Evolutionary conservation across 257 asterid genomes (phyloP).

Genomic region (Gardenia jasminoides): DNA sequence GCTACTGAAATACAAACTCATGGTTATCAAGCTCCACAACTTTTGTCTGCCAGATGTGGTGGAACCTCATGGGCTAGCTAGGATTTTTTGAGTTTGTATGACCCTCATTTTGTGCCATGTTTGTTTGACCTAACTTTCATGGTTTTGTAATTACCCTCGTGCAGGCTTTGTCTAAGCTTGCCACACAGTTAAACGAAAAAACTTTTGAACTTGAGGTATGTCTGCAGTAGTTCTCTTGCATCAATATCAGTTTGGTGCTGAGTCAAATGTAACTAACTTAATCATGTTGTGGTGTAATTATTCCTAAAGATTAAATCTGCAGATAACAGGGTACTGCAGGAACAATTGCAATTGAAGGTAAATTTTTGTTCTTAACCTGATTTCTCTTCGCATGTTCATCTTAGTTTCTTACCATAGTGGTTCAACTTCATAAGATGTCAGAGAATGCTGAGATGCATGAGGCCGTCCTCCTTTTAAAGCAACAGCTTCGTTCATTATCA

Average conservation of each 20-base stretch:
- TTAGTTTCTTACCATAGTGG: slow-evolving; percentile 17
- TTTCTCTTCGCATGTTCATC: slow-evolving; percentile 6
- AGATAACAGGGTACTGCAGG: slow-evolving; percentile 86
- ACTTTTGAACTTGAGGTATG: slow-evolving; percentile 86
- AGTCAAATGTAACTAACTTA: slow-evolving; percentile 34
- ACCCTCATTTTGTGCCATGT: background rate
- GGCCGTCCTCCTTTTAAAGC: slow-evolving; percentile 50
- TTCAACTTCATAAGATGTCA: slow-evolving; percentile 33
- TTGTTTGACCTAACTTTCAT: background rate
- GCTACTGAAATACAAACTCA: background rate
- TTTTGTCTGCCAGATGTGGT: background rate
- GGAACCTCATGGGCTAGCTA: no score
- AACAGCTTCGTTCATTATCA: slow-evolving; percentile 48
- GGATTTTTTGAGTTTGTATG: background rate
- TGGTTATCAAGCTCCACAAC: background rate
- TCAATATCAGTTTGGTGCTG: slow-evolving; percentile 8
- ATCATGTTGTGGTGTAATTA: slow-evolving; percentile 17
- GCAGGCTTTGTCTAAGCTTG: slow-evolving; percentile 68
- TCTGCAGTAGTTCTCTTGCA: slow-evolving; percentile 4
- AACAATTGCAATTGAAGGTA: slow-evolving; percentile 75
- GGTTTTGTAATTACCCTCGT: background rate
- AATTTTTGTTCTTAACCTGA: background rate
- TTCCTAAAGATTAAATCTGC: slow-evolving; percentile 69
- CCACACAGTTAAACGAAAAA: slow-evolving; percentile 71
- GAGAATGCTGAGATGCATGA: slow-evolving; percentile 72